A percentile compares a stretch with the other conserved stretches of the same genome.
phyloP scores from a whole-genome alignment of 108 stramenopile genomes.

The Nitzschia sp. region DNA sequence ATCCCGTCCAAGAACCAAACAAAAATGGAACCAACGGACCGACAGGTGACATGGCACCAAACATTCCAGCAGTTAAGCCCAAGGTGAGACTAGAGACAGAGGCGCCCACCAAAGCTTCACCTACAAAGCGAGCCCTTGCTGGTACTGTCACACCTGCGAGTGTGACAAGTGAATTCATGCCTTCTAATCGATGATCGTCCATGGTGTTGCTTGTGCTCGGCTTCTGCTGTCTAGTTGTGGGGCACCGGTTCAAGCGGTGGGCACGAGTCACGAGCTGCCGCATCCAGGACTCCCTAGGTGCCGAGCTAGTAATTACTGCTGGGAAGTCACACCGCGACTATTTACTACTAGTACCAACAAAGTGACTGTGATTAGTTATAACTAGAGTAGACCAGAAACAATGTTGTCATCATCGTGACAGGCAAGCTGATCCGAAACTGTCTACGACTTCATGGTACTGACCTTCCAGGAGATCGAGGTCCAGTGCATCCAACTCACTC shows the following conservation, averaged over 20 bases:
- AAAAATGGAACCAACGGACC: slow-evolving; percentile 51
- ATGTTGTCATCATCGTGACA: too few species aligned
- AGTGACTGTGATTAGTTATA: too few species aligned
- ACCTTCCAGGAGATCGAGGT: background rate
- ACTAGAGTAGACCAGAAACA: too few species aligned
- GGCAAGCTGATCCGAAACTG: too few species aligned
- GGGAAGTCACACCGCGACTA: too few species aligned
- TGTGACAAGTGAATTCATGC: slow-evolving; percentile 26
- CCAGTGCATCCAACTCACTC: background rate
- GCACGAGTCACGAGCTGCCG: too few species aligned
- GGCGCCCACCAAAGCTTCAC: slow-evolving; percentile 22
- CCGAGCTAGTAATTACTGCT: too few species aligned
- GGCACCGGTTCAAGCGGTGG: too few species aligned
- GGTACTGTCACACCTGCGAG: slow-evolving; percentile 36
- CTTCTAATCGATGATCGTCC: slow-evolving; percentile 25
- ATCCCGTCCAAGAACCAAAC: slow-evolving; percentile 37
- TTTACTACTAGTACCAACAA: too few species aligned
- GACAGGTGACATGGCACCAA: slow-evolving; percentile 21
- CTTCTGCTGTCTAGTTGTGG: too few species aligned
- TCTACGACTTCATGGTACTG: background rate
- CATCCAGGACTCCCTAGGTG: too few species aligned
- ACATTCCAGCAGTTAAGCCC: slow-evolving; percentile 35
- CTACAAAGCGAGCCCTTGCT: slow-evolving; percentile 42
- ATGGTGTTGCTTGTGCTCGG: too few species aligned
- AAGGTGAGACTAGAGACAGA: slow-evolving; percentile 25